Conservation (phyloP, 305 asterid genomes). For the Solanum hybrid region DNA sequence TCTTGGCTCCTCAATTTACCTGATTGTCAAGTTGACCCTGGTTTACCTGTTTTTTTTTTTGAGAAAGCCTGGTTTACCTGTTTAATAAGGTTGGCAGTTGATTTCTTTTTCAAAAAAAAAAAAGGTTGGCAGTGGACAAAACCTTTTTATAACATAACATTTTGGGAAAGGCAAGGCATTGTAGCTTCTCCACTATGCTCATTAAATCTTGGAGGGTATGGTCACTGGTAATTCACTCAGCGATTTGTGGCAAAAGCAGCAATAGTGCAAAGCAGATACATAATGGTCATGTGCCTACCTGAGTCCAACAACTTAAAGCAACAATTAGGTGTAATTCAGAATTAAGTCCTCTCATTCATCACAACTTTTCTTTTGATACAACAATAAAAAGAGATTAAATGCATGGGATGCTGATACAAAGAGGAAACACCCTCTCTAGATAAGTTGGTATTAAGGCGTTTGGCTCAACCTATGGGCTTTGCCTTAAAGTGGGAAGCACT, state of each 20-base stretch:
- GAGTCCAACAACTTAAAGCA: not conserved
- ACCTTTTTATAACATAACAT: not conserved
- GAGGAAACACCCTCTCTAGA: not conserved
- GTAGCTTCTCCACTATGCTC: not conserved
- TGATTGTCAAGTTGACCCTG: not conserved
- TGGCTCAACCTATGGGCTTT: not conserved
- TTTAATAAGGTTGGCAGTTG: not conserved
- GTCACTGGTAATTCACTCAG: not conserved
- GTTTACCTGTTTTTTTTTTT: not conserved
- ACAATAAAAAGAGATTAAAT: not conserved
- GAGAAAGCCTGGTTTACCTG: not conserved
- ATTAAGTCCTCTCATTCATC: not conserved
- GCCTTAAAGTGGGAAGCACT: not conserved
- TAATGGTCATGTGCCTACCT: not conserved
- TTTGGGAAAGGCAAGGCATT: not conserved
- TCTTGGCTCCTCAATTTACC: not conserved
- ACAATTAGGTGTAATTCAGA: not conserved
- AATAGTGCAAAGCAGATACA: not conserved
- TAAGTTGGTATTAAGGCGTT: not conserved
- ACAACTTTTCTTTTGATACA: not conserved
- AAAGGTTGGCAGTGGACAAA: not conserved
- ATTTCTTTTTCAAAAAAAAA: not conserved
- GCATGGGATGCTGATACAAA: not conserved
- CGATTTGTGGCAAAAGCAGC: not conserved
- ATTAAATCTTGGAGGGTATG: not conserved